Conservation (phyloP, 1,284 basidiomycete genomes). For the Kwoniella shivajii region DNA sequence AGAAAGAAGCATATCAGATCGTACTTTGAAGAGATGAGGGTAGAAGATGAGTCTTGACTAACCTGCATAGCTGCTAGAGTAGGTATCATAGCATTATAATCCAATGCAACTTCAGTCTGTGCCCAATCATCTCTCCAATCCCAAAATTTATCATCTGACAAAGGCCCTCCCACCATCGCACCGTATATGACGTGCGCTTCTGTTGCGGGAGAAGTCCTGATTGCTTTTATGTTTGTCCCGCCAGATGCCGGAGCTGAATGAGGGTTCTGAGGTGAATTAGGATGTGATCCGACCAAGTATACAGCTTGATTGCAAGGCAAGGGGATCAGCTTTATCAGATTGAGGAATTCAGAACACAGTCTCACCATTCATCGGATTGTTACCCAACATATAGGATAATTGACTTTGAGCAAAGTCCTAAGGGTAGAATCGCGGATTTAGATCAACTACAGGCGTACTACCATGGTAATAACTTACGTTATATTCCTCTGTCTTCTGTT, state of each 20-base stretch:
- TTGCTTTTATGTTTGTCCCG: conserved; percentile 63
- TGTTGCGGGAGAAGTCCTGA: conserved; percentile 70
- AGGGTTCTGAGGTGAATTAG: conserved; percentile 85
- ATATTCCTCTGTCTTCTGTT: conserved; percentile 65
- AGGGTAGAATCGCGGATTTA: neutral
- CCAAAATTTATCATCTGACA: conserved; percentile 72
- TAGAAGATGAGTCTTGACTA: conserved; percentile 8
- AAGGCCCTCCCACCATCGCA: conserved; percentile 83
- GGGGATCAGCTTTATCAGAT: neutral
- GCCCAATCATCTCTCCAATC: conserved; percentile 68
- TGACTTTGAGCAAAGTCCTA: conserved; percentile 73
- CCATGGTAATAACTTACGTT: conserved; percentile 59
- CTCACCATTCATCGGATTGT: conserved; percentile 29
- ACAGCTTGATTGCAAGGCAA: conserved; percentile 28
- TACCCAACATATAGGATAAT: conserved; percentile 76
- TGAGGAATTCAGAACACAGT: too few relatives aligned
- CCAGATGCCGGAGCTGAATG: conserved; percentile 85
- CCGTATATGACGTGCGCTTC: conserved; percentile 81
- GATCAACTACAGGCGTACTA: conserved; percentile 18
- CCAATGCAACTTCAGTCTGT: conserved; percentile 49
- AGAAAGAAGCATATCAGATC: neutral
- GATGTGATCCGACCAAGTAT: conserved; percentile 72
- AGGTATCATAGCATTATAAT: conserved; percentile 81
- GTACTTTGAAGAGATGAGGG: neutral
- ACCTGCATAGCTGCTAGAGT: conserved; percentile 67